Evolutionary conservation across 768 basidiomycete genomes (phyloP).

Genomic region (Termitomyces sp.): DNA sequence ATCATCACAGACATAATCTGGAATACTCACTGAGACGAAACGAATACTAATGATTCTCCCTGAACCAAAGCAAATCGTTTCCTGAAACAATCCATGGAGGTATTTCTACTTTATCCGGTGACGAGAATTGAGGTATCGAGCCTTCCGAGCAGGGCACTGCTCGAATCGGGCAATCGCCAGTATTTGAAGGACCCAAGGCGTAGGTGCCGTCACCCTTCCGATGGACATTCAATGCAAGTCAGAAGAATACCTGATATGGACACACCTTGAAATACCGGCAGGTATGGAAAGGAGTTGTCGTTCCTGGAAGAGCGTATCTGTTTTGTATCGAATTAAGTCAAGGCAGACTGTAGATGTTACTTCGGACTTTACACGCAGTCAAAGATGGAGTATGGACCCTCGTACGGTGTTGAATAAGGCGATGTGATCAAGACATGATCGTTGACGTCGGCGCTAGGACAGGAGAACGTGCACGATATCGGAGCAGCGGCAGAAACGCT

Average conservation of each 20-base stretch:
- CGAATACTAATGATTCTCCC: constrained; percentile 3
- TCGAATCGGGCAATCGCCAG: constrained; percentile 7
- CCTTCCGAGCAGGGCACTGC: constrained; percentile 9
- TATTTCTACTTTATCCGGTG: constrained; percentile 10
- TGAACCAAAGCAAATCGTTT: constrained; percentile 10
- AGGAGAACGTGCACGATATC: constrained; percentile 12
- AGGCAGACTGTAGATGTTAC: not conserved
- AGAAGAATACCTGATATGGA: not conserved
- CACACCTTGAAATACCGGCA: constrained; percentile 18
- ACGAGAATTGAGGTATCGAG: constrained; percentile 7
- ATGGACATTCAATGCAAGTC: not conserved
- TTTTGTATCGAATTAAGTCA: not conserved
- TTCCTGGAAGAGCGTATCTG: constrained; percentile 12
- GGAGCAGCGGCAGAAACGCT: constrained; percentile 3
- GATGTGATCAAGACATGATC: constrained; percentile 10
- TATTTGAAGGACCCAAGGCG: constrained; percentile 3
- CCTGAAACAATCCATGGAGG: constrained; percentile 12
- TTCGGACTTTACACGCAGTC: constrained; percentile 15
- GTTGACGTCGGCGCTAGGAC: constrained; percentile 9
- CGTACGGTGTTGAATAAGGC: constrained; percentile 10
- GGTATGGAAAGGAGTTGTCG: constrained; percentile 4
- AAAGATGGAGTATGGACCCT: constrained; percentile 17
- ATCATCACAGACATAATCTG: not conserved
- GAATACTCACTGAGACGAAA: not conserved
- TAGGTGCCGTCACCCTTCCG: constrained; percentile 6